Base-by-base conservation (phyloP, 768 basidiomycete species). In the Tulasnella sp. region DNA sequence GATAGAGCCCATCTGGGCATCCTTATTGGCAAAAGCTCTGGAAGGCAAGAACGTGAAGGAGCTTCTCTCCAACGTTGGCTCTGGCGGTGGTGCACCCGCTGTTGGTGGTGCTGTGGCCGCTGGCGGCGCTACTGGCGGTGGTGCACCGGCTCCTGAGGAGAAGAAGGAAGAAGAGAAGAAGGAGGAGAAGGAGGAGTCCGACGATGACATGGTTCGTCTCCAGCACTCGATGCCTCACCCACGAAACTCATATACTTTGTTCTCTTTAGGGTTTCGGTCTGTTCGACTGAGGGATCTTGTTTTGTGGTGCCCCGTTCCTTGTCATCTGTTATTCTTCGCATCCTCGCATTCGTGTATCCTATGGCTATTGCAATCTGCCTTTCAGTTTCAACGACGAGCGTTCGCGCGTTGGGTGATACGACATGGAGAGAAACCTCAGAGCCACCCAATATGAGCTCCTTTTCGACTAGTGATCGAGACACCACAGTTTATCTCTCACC, bases 41-140 rank as follows among this genome's bases (percentile, higher is more conserved):
- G 96, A 97, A 86, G 97, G 96, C 83, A 98, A 97, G 89, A 91
- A 99, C 87, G 90, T 99, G 83, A 98, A 95, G 87, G 95, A 96
- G 69, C 89, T 99, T 75, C 90, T 99, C 81, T 92, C 93, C 80
- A 97, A 95, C 88, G 95, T 99, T 80, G 96, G 97, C 80, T 88
- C 94, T 77, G 95, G 96, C 80, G 96, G 94, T 80, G 95, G 91
- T 80, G 94, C 91, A 81, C 92, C 94, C 72, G 93, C 91, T 76
- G 88, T 85, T 74, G 88, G 82, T 79, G 89, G 85, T 73, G 85
- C 87, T 26, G 85, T 86, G 71, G 87, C 87, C 77, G 89, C 87
- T 75, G 90, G 85, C 79, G 91, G 84, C 78, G 90, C 85, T 78
- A 91, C 84, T 70, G 91, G 87, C 75, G 88, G 87, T 40, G 90